These are phyloP conservation scores for Paraleonurus japonicus DNA, from an alignment of 257 asterid species.

Conservation along the genomic window DNA sequence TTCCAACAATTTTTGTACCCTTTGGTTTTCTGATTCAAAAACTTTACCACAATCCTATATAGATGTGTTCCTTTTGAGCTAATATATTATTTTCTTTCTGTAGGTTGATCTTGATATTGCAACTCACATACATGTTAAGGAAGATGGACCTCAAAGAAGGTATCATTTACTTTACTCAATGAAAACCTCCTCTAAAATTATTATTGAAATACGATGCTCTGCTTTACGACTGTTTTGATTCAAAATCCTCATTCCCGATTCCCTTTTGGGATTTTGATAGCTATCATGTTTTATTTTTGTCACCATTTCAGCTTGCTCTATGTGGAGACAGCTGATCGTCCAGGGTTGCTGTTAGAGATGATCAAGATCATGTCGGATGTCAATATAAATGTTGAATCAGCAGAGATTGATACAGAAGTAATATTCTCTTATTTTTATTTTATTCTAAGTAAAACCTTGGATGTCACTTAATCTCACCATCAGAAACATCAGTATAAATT, in stretches of 20 bases:
- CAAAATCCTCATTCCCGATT: background rate
- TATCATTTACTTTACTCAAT: conserved; percentile 9
- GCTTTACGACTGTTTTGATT: conserved; percentile 1
- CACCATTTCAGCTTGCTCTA: conserved; percentile 74
- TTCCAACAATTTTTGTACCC: background rate
- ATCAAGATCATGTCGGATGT: conserved; percentile 75
- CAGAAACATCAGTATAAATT: conserved; percentile 19
- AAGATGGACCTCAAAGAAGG: conserved; percentile 88
- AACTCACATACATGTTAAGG: conserved; percentile 86
- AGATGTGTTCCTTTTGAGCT: background rate
- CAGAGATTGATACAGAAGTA: conserved; percentile 96
- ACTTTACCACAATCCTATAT: background rate
- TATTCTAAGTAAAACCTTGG: background rate
- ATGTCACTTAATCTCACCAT: background rate
- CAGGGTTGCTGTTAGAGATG: conserved; percentile 83
- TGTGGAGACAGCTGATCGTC: conserved; percentile 92
- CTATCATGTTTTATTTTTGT: conserved; percentile 12
- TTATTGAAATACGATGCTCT: conserved; percentile 5
- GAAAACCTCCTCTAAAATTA: background rate
- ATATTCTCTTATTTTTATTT: conserved; percentile 10
- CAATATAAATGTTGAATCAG: conserved; percentile 83
- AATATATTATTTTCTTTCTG: conserved; percentile 21
- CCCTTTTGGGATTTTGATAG: background rate
- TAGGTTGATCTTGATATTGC: conserved; percentile 79
- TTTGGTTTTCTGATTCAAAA: background rate